Evolutionary conservation across 1,139 yeast species (phyloP), one percentile per base, ranked within the genome.

Genomic region (Kodamaea arcana): DNA sequence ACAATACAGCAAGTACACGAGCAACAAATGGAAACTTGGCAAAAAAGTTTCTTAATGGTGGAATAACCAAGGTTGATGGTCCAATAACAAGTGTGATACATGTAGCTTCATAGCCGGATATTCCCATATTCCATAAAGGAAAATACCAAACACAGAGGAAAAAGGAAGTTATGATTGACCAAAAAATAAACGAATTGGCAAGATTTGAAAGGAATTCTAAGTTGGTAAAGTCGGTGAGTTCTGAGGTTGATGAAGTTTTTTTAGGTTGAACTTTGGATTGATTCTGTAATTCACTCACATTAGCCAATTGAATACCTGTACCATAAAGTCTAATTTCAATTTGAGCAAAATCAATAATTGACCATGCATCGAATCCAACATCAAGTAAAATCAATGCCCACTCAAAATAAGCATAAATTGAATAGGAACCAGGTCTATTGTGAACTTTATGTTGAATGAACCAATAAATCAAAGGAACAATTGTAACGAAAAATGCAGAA

Each of bases 51-150:
- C 75, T 65, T 11, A 84, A 30, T n/a, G 69, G 66, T 3, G 86
- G 78, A 12, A 83, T 47, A 3, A 60, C 54, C 27, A 87, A 62
- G 2, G 87, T 30, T 12, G 82, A 41, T 4, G 90, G 83, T 1
- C 82, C 73, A 22, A 78, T 42, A 29, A 83, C 67, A 17, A 80
- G 63, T 3, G 80, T 54, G 10, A 58, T 42, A 32, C 87, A 68
- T 2, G 80, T 74, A 0, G 84, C 83, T 58, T 92, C 98, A 55
- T 84, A 88, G 3, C 98, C 98, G 2, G 95, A 83, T 38, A 92
- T 82, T 7, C 97, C 97, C 97, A 92, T 88, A 54, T 83, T 78
- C 98, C 98, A 92, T 42, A 92, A 69, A 13, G 98, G 98, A 69
- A 92, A 92, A 63, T 85, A 87, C 98, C 98, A 92, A 33, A 92